phyloP scores from a whole-genome alignment of 2,329 filamentous ascomycete genomes.

The Aureobasidium sp. region DNA sequence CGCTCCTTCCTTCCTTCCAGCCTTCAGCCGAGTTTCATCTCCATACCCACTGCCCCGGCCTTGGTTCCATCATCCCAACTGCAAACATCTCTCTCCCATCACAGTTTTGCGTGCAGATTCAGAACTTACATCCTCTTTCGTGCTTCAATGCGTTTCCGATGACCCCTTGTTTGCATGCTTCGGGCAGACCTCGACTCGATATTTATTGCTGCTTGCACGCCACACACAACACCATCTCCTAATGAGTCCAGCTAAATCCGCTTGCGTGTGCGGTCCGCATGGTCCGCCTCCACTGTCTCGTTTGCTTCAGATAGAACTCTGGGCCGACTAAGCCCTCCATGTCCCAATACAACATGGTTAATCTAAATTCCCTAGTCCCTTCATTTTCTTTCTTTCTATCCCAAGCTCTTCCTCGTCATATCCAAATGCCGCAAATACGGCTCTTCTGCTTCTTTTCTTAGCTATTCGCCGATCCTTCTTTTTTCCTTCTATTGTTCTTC shows the following conservation, averaged over 20 bases:
- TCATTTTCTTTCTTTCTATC: constrained; percentile 8
- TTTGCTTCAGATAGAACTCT: constrained; percentile 9
- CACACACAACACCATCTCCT: constrained; percentile 1
- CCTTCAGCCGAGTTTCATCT: constrained; percentile 9
- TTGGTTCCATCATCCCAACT: not conserved
- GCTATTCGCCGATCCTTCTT: not conserved
- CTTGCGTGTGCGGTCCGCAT: constrained; percentile 8
- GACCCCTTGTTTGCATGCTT: not conserved
- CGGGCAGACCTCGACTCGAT: not conserved
- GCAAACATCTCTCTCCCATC: not conserved
- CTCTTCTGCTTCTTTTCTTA: constrained; percentile 2
- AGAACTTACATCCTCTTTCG: not conserved
- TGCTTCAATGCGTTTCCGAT: not conserved
- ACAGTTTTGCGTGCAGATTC: not conserved
- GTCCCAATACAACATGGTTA: constrained; percentile 1
- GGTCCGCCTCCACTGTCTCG: constrained; percentile 10
- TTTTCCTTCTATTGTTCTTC: constrained; percentile 2
- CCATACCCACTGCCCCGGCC: not conserved
- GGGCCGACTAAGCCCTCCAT: constrained; percentile 1
- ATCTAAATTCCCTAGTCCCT: constrained; percentile 6
- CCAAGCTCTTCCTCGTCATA: not conserved
- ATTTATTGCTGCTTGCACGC: not conserved
- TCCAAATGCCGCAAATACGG: not conserved
- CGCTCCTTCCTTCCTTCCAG: not conserved
- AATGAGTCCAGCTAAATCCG: constrained; percentile 1